Conservation (phyloP, 495 filamentous ascomycete genomes). For the Parmelia sp. region DNA sequence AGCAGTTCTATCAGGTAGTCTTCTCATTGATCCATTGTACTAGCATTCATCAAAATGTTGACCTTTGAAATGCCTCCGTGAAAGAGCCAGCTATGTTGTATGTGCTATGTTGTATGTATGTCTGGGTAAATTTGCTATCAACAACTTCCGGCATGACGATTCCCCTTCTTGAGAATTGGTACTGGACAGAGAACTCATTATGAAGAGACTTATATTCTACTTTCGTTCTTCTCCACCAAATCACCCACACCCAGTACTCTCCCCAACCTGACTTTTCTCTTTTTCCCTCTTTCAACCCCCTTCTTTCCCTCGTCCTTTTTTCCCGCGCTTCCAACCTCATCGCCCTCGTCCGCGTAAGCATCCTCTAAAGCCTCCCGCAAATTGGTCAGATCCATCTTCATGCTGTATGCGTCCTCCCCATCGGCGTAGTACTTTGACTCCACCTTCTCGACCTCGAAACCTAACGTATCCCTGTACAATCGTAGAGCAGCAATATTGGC, state of each 20-base stretch:
- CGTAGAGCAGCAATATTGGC: conserved; percentile 85
- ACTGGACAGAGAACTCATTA: not conserved
- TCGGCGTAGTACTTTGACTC: conserved; percentile 97
- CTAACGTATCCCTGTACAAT: conserved; percentile 87
- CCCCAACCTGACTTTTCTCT: conserved; percentile 71
- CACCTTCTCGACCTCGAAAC: conserved; percentile 83
- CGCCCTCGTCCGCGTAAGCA: conserved; percentile 48
- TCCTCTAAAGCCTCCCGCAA: conserved; percentile 44
- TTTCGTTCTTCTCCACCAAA: conserved; percentile 39
- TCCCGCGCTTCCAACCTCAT: conserved; percentile 47
- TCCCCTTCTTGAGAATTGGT: not conserved
- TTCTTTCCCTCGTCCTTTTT: conserved; percentile 39
- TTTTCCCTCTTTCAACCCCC: conserved; percentile 33
- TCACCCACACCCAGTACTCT: conserved; percentile 75
- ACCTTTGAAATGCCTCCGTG: too few relatives aligned
- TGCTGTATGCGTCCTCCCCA: conserved; percentile 91
- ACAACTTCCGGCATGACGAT: not conserved
- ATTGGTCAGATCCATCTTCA: conserved; percentile 74
- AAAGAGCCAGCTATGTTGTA: too few relatives aligned
- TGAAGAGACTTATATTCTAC: conserved; percentile 11
- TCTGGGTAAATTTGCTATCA: too few relatives aligned
- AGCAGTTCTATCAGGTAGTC: too few relatives aligned
- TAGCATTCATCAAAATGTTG: too few relatives aligned
- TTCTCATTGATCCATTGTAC: too few relatives aligned
- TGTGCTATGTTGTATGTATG: too few relatives aligned